Evolutionary conservation across 2,329 filamentous ascomycete genomes (phyloP), one percentile per base, ranked within the genome.

Genomic region (Monilinia laxa): DNA sequence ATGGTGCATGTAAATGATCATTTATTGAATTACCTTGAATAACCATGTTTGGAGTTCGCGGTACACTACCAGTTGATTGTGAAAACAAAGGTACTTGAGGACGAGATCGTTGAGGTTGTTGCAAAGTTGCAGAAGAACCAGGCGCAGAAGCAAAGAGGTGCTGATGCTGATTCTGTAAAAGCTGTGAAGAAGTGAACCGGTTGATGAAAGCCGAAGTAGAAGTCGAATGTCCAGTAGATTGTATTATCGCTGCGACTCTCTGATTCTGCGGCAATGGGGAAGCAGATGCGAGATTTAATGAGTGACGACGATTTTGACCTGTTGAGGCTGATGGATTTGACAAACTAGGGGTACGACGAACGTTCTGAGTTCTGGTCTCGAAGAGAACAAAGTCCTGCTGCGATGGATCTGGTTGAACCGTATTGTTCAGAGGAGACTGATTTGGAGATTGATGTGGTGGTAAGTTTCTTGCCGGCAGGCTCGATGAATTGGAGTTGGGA

Each of bases 31-130:
- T 85, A 87, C 85, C 85, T 83, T 82, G 78, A 67, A 83, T 76
- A 79, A 83, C 83, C 85, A 87, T 87, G 70, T 82, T 83, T 68
- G 73, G 71, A 57, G 73, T 74, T 70, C 72, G 71, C 70, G 81
- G 80, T 71, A 80, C 79, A 77, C 79, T 86, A 78, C 82, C 81
- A 71, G 80, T 82, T 75, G 81, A 84, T 78, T 88, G 86, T 68
- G 85, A 79, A 77, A 93, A 92, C 73, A 91, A 81, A 70, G 90
- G 90, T 73, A 92, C 89, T 75, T 89, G 89, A 63, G 90, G 90
- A 75, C 88, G 84, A 75, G 80, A 78, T 75, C 78, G 81, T 77
- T 84, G 82, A 71, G 78, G 78, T 75, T 83, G 81, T 71, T 84
- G 85, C 77, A 87, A 80, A 75, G 83, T 80, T 77, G 82, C 80